A percentile compares a stretch with the other conserved stretches of the same genome.
These are phyloP conservation scores for Acacia melanoxylon DNA, from an alignment of 306 rosid species.

Conservation along the genomic window DNA sequence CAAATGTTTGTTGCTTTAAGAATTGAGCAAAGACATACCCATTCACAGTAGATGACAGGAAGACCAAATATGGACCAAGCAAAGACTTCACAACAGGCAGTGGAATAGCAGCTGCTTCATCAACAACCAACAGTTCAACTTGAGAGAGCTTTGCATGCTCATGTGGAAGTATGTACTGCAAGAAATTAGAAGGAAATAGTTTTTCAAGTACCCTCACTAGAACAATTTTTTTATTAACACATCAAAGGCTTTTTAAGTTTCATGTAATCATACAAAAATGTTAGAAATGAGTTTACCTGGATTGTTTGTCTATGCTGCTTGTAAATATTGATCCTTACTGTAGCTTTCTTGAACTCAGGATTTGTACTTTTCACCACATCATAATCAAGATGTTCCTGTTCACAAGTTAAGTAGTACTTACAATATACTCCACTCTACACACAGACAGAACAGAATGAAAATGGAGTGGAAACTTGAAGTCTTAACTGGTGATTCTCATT, in stretches of 20 bases:
- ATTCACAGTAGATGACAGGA: slow-evolving; percentile 92
- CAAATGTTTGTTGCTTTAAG: neutral
- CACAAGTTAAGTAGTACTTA: slow-evolving; percentile 22
- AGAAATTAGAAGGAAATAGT: slow-evolving; percentile 26
- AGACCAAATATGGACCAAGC: slow-evolving; percentile 94
- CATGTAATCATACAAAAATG: slow-evolving; percentile 11
- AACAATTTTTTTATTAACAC: slow-evolving; percentile 20
- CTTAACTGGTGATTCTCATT: too few species aligned
- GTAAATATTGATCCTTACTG: slow-evolving; percentile 73
- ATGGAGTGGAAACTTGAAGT: neutral
- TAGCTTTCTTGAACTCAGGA: slow-evolving; percentile 69
- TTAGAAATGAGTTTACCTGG: slow-evolving; percentile 55
- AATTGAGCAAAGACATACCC: slow-evolving; percentile 58
- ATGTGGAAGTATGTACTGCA: slow-evolving; percentile 89
- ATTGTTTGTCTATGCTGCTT: slow-evolving; percentile 93
- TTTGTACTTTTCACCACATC: slow-evolving; percentile 70
- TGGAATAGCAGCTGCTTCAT: slow-evolving; percentile 99
- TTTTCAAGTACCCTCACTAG: slow-evolving; percentile 13
- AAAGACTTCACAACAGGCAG: slow-evolving; percentile 89
- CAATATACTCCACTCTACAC: neutral
- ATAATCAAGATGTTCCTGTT: slow-evolving; percentile 76
- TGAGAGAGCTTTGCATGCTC: slow-evolving; percentile 96
- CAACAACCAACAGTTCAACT: slow-evolving; percentile 91
- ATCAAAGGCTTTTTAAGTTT: slow-evolving; percentile 6
- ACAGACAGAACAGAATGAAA: neutral